Evolutionary conservation across 1,284 basidiomycete genomes (phyloP).

Genomic region (Xanthoconium separans): DNA sequence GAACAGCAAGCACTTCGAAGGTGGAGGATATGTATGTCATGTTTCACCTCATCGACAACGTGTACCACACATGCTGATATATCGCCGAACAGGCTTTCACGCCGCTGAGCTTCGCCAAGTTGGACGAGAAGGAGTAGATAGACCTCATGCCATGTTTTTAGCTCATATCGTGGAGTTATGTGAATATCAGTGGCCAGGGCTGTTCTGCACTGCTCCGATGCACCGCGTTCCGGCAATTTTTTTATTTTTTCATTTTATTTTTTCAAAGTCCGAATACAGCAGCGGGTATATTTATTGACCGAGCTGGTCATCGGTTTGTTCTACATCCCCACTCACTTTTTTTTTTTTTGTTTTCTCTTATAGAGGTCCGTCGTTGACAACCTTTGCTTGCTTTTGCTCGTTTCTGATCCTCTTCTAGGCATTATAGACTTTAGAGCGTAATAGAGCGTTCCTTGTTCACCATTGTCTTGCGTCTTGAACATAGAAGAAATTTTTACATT

Average conservation of each 20-base stretch:
- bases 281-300: constrained; percentile 19
- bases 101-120: constrained; percentile 61
- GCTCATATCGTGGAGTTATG: constrained; percentile 2
- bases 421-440: constrained; percentile 49
- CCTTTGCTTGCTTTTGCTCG: background rate
- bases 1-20: constrained; percentile 96
- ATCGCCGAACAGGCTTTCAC: constrained; percentile 52
- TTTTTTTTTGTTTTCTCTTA: constrained; percentile 34
- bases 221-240: background rate
- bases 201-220: constrained; percentile 9
- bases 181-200: constrained; percentile 16
- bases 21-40: constrained; percentile 78
- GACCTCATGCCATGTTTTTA: constrained; percentile 2
- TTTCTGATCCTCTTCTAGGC: constrained; percentile 37
- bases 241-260: constrained; percentile 3
- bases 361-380: constrained; percentile 45
- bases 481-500: constrained; percentile 32
- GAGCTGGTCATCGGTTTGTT: background rate
- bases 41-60: constrained; percentile 14
- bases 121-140: constrained; percentile 38
- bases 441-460: constrained; percentile 55
- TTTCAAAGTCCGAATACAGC: constrained; percentile 33
- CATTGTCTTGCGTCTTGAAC: constrained; percentile 44
- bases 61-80: constrained; percentile 33
- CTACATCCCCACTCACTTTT: constrained; percentile 30